phyloP scores from a whole-genome alignment of 1,139 yeast species.

The Suhomyces guaymorum region DNA sequence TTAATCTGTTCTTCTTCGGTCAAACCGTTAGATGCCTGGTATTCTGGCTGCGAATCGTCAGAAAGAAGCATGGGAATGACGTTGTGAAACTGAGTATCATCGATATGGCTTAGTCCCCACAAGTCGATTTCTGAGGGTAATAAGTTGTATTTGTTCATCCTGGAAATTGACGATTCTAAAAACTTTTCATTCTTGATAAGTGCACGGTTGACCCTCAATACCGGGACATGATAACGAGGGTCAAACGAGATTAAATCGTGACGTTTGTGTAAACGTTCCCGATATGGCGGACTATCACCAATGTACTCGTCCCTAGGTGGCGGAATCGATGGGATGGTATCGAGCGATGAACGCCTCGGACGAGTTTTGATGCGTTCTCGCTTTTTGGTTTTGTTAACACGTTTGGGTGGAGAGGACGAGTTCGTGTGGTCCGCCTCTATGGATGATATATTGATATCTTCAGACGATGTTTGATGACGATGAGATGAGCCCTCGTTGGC shows the following conservation, averaged over 20 bases:
- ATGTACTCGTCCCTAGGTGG: conserved; percentile 15
- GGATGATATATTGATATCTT: background rate
- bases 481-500: too few species aligned
- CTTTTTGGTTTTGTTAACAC: background rate
- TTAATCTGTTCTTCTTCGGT: conserved; percentile 10
- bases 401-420: background rate
- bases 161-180: conserved; percentile 28
- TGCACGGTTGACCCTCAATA: conserved; percentile 37
- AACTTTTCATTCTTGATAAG: conserved; percentile 31
- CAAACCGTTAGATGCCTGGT: background rate
- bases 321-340: conserved; percentile 13
- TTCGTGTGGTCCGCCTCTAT: background rate
- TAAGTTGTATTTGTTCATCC: conserved; percentile 29
- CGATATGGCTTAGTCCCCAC: conserved; percentile 41
- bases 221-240: conserved; percentile 39
- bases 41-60: conserved; percentile 1
- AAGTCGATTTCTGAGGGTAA: conserved; percentile 38
- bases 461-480: too few species aligned
- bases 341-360: conserved; percentile 9
- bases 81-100: conserved; percentile 37
- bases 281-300: conserved; percentile 37
- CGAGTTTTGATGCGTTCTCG: background rate
- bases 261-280: conserved; percentile 36
- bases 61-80: conserved; percentile 29
- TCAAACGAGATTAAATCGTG: conserved; percentile 45